Percentiles rank a stretch among this genome's conserved stretches.
Conservation (phyloP, 495 filamentous ascomycete genomes). For the Cenococcum geophilum region DNA sequence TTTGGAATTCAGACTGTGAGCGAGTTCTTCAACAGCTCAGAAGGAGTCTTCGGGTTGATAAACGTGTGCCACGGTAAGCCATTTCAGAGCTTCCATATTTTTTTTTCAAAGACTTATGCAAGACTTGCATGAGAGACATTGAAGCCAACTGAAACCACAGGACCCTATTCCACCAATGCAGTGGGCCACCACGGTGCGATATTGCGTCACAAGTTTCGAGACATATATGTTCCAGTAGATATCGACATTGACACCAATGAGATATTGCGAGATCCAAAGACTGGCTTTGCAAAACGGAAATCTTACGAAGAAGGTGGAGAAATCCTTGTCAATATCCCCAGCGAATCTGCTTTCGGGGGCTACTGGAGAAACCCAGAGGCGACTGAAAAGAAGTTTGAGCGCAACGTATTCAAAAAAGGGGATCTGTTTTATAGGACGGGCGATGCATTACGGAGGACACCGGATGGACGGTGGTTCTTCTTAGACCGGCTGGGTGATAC, state of each 20-base stretch:
- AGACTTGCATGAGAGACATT: background rate
- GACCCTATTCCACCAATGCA: slow-evolving; percentile 54
- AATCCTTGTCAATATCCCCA: slow-evolving; percentile 62
- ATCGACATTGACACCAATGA: slow-evolving; percentile 62
- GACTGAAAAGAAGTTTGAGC: slow-evolving; percentile 60
- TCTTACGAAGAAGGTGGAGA: slow-evolving; percentile 66
- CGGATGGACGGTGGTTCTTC: slow-evolving; percentile 74
- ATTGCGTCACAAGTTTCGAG: slow-evolving; percentile 44
- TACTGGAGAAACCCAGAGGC: slow-evolving; percentile 65
- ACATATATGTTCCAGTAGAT: slow-evolving; percentile 58
- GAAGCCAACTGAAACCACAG: slow-evolving; percentile 33
- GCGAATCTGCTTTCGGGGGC: slow-evolving; percentile 54
- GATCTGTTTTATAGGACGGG: slow-evolving; percentile 72
- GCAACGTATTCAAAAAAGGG: slow-evolving; percentile 65
- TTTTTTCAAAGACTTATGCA: background rate
- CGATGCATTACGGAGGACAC: slow-evolving; percentile 59
- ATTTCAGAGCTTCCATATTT: background rate
- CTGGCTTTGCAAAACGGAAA: slow-evolving; percentile 58
- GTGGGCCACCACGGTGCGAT: slow-evolving; percentile 70
- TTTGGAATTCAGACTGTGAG: slow-evolving; percentile 34
- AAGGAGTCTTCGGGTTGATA: slow-evolving; percentile 35
- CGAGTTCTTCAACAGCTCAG: slow-evolving; percentile 43
- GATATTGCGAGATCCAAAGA: slow-evolving; percentile 56
- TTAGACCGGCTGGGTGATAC: slow-evolving; percentile 71
- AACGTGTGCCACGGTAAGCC: slow-evolving; percentile 30